These are phyloP conservation scores for Phytophthora nicotianae DNA, from an alignment of 352 stramenopile species.

Conservation along the genomic window DNA sequence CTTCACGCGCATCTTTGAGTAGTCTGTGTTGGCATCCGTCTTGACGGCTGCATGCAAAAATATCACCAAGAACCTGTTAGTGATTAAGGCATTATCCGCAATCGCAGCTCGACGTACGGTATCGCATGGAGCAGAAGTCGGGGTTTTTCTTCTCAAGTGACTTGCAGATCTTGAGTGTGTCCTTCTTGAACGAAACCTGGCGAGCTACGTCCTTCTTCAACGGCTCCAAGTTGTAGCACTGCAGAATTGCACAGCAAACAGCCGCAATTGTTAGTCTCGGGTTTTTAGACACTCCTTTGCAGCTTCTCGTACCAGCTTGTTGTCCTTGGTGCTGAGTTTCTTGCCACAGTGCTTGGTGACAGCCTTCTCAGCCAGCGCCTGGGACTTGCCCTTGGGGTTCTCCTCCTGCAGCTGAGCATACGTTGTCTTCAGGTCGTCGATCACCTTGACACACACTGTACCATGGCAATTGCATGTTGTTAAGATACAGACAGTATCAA, in stretches of 20 bases:
- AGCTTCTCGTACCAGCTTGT: slow-evolving; percentile 81
- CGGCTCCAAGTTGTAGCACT: slow-evolving; percentile 95
- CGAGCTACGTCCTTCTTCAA: slow-evolving; percentile 95
- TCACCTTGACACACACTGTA: slow-evolving; percentile 92
- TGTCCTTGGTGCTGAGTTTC: slow-evolving; percentile 88
- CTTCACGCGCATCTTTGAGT: slow-evolving; percentile 95
- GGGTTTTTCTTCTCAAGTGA: slow-evolving; percentile 94
- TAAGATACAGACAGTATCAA: slow-evolving; percentile 5
- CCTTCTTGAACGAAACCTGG: slow-evolving; percentile 92
- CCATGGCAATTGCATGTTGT: background rate
- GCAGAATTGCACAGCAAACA: slow-evolving; percentile 16
- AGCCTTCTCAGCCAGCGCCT: slow-evolving; percentile 78
- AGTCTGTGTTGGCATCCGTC: slow-evolving; percentile 94
- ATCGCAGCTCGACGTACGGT: slow-evolving; percentile 71
- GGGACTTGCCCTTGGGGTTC: slow-evolving; percentile 80
- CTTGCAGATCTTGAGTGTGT: slow-evolving; percentile 94
- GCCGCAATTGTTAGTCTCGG: background rate
- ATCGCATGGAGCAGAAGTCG: slow-evolving; percentile 94
- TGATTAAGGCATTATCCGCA: background rate
- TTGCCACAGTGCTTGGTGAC: slow-evolving; percentile 89
- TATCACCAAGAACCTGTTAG: slow-evolving; percentile 7
- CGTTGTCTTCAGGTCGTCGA: slow-evolving; percentile 84
- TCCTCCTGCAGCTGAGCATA: slow-evolving; percentile 70
- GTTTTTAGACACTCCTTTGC: background rate
- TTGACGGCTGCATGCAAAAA: slow-evolving; percentile 80